phyloP scores from a whole-genome alignment of 2,329 filamentous ascomycete genomes.

The Ilyonectria destructans region DNA sequence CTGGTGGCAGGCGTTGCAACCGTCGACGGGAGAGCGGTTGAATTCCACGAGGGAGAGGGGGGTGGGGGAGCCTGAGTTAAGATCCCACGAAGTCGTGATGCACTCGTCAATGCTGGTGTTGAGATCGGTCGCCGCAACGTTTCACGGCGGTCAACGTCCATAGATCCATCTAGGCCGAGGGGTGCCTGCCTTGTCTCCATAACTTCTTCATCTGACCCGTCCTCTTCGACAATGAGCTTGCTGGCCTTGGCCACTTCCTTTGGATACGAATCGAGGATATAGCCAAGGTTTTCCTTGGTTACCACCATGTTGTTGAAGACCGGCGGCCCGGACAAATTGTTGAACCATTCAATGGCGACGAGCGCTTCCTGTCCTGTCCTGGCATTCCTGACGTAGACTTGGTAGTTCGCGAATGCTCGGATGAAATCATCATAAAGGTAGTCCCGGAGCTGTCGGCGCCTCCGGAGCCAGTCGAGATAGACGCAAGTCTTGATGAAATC shows the following conservation, averaged over 20 bases:
- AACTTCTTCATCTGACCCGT: background rate
- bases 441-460: constrained; percentile 55
- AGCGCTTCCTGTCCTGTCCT: constrained; percentile 50
- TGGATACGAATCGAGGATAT: constrained; percentile 54
- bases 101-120: constrained; percentile 4
- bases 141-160: constrained; percentile 36
- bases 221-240: background rate
- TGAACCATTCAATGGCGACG: constrained; percentile 62
- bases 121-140: constrained; percentile 1
- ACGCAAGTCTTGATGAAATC: constrained; percentile 64
- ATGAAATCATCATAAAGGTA: constrained; percentile 71
- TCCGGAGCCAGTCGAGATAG: constrained; percentile 59
- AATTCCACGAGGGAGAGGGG: constrained; percentile 38
- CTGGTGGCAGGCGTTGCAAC: constrained; percentile 36
- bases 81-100: constrained; percentile 29
- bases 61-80: constrained; percentile 37
- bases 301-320: constrained; percentile 55
- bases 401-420: constrained; percentile 60
- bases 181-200: background rate
- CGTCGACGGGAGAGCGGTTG: constrained; percentile 39
- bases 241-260: constrained; percentile 49
- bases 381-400: constrained; percentile 57
- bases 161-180: constrained; percentile 30
- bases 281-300: constrained; percentile 54
- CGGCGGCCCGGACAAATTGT: constrained; percentile 48